Conservation (phyloP, 352 stramenopile species). For the Pythium periplocum region DNA sequence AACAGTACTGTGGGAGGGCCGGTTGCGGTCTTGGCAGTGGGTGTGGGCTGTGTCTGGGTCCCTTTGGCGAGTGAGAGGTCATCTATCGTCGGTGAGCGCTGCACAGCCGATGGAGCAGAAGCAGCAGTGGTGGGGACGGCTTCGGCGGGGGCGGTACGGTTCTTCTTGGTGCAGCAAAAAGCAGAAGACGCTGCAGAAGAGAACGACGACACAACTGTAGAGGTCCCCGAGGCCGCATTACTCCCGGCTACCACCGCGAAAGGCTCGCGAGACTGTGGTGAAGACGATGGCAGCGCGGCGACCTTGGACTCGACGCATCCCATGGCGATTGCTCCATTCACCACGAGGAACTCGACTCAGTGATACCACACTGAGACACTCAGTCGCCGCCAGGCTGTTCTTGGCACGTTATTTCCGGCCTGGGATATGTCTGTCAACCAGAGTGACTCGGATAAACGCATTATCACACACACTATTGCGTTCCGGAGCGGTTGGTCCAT, state of each 20-base stretch:
- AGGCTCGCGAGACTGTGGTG: constrained; percentile 1
- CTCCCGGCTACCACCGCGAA: constrained; percentile 5
- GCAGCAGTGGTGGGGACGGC: background rate
- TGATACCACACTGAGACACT: no score
- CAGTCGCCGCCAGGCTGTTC: no score
- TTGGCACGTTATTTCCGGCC: no score
- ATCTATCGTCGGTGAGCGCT: constrained; percentile 8
- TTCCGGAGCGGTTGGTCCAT: no score
- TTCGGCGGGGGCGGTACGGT: constrained; percentile 9
- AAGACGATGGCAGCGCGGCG: constrained; percentile 24
- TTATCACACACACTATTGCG: no score
- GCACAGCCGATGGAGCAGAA: background rate
- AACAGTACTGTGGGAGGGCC: no score
- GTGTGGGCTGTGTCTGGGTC: no score
- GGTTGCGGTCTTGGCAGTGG: no score
- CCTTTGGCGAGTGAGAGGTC: constrained; percentile 3
- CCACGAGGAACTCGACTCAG: no score
- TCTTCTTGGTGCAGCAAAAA: constrained; percentile 10
- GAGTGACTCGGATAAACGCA: no score
- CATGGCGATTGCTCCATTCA: constrained; percentile 19
- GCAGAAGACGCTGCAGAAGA: constrained; percentile 23
- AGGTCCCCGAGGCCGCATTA: background rate
- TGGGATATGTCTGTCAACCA: no score
- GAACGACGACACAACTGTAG: no score
- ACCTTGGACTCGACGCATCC: constrained; percentile 41